Evolutionary conservation across 768 basidiomycete genomes (phyloP).

Genomic region (Tulasnella sp.): DNA sequence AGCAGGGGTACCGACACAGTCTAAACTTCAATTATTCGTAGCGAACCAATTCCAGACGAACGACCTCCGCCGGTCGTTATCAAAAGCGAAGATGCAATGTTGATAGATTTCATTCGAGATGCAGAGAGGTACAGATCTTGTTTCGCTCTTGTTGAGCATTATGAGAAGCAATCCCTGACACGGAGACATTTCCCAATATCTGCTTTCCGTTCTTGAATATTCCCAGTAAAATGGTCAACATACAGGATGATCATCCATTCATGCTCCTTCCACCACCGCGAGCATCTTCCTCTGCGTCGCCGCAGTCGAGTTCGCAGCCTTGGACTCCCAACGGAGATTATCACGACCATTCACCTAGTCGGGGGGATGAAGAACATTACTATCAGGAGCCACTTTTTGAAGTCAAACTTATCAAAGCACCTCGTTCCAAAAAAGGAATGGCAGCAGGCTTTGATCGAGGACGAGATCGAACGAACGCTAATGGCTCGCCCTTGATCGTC

Average conservation of each 20-base stretch:
- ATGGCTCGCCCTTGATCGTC: neutral
- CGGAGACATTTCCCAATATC: neutral
- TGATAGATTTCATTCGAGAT: neutral
- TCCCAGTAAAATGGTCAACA: neutral
- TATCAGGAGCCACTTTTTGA: neutral
- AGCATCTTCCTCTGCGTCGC: neutral
- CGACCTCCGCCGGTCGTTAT: neutral
- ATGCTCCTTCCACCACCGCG: neutral
- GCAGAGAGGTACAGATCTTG: neutral
- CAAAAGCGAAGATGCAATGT: neutral
- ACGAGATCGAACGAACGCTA: neutral
- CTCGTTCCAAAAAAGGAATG: neutral
- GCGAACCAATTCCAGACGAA: neutral
- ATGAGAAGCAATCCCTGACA: neutral
- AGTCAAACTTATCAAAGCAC: neutral
- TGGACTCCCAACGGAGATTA: neutral
- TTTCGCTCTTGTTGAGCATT: neutral
- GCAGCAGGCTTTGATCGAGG: neutral
- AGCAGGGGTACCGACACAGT: neutral
- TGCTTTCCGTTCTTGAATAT: too few species aligned
- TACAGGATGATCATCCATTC: neutral
- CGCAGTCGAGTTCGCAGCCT: neutral
- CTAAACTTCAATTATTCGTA: neutral
- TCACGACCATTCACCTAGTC: neutral
- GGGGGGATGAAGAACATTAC: neutral